Base-by-base conservation (phyloP, 176 grass and related monocot genomes). In the Oryza glumipatula region DNA sequence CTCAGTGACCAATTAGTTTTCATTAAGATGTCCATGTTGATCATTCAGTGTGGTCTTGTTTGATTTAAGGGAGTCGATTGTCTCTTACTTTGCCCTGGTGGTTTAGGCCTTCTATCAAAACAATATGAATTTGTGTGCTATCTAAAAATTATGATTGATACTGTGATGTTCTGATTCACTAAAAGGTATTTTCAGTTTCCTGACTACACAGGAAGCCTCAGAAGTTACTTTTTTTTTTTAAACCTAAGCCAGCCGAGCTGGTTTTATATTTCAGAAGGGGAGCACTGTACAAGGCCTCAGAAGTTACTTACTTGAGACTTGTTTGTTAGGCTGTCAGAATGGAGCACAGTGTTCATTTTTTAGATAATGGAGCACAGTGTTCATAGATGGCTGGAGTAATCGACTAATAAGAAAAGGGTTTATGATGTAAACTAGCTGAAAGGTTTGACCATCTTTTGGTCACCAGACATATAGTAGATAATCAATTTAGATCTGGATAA, bases 41-140 rank as follows among this genome's bases (percentile, higher is more conserved):
- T 22, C 52, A 17, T 70, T 16, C 77, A 45, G 24, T 78, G 54
- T 75, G 33, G 36, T 69, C 19, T 44, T 81, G 72, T 58, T 86
- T 54, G 49, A 39, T 49, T 71, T 30, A 17, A 2, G 26, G 26
- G 26, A 35, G 15, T 84, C 0, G 35, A 36, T 36, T 36, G 4
- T 65, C 49, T 33, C 46, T 73, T 79, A 16, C 6, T 38, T 16
- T 44, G 3, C 15, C 33, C 16, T 43, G 15, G 60, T 51, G 56
- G 23, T 64, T 52, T 35, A 36, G 47, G 13, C 41, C 11, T 73
- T 28, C 30, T 70, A 12, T 65, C 10, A 0, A 58, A 22, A 32
- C 32, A 79, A 4, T 70, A 30, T 75, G 17, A 3, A 72, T 44
- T 49, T 38, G 9, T 65, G 9, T 65, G 54, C 47, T 49, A 49